These are phyloP conservation scores for Grosmannia serpens DNA, from an alignment of 2,329 filamentous ascomycete species.

Conservation along the genomic window DNA sequence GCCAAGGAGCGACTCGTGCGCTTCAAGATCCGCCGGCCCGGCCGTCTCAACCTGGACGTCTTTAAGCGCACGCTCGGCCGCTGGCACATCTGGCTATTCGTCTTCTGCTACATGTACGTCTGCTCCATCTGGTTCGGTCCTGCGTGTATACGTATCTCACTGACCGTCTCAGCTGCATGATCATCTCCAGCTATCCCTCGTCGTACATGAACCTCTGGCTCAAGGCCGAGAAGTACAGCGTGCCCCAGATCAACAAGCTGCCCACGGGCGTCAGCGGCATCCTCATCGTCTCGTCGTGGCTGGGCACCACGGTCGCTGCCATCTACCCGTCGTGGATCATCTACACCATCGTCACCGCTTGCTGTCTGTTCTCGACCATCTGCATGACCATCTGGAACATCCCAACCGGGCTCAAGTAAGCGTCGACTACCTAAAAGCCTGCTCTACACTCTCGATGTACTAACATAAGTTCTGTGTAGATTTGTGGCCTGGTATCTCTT, in stretches of 20 bases:
- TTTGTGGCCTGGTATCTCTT: conserved; percentile 31
- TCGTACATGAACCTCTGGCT: conserved; percentile 42
- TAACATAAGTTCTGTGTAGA: conserved; percentile 10
- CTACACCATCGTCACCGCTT: conserved; percentile 28
- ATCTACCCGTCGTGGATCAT: conserved; percentile 38
- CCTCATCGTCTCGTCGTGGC: conserved; percentile 33
- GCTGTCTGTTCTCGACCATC: conserved; percentile 28
- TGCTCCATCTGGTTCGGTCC: background rate
- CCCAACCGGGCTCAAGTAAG: conserved; percentile 33
- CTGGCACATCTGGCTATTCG: conserved; percentile 41
- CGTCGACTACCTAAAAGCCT: too few species aligned
- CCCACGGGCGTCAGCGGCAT: conserved; percentile 37
- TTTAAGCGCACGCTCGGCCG: conserved; percentile 31
- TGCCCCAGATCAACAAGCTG: conserved; percentile 36
- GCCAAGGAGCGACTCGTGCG: conserved; percentile 19
- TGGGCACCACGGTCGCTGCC: conserved; percentile 37
- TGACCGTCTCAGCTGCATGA: conserved; percentile 22
- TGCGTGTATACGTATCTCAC: background rate
- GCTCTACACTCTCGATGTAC: background rate
- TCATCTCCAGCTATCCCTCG: conserved; percentile 31
- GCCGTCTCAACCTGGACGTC: conserved; percentile 28
- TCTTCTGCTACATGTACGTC: conserved; percentile 35
- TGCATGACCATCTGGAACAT: conserved; percentile 38
- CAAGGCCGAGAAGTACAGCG: conserved; percentile 33
- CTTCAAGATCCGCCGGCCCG: conserved; percentile 23